Base-by-base conservation (phyloP, 2,329 filamentous ascomycete species). In the Pestalotiopsis sp. region DNA sequence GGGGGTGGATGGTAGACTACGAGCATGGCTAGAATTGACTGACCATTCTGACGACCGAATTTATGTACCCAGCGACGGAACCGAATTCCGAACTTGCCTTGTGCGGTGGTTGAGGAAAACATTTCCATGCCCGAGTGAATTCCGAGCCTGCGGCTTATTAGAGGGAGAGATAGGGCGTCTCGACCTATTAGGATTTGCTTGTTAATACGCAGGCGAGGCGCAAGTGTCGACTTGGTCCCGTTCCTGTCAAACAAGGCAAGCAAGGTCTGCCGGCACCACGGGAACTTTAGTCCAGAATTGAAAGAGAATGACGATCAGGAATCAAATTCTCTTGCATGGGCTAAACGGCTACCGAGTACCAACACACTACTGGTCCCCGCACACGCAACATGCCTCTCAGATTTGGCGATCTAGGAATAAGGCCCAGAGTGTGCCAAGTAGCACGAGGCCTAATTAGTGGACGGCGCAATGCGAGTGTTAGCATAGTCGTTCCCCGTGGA, bases 1-100 rank as follows among this genome's bases (percentile, higher is more conserved):
- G 85, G 86, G 84, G 82, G 17, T 86, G 83, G 85, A 68, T 73
- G 65, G 67, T 72, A 12, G 73, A 72, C 64, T 68, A 69, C 23
- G 73, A 70, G 61, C 71, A 73, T 68, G 73, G 45, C 38, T 64
- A 49, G 61, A 31, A 39, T 45, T 17, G 23, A 59, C 17, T 49
- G 14, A 20, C 23, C 14, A 67, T 66, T 31, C 38, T 52, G 52
- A 41, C 25, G 20, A 25, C 27, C 41, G 36, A 60, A 59, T 59
- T 12, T 41, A 66, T 63, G 60, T 25, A 27, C 57, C 25, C 23
- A 60, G n/a, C 14, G 31, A 60, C 20, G 14, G 12, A 13, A 36
- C 25, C 9, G n/a, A 27, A 23, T 60, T 27, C 57, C 31, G 25
- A 23, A 60, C 23, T 60, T 27, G 20, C 23, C 57, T 60, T 12